These are phyloP conservation scores for Candida sonorensis DNA, from an alignment of 805 yeast genomes.

Conservation along the genomic window DNA sequence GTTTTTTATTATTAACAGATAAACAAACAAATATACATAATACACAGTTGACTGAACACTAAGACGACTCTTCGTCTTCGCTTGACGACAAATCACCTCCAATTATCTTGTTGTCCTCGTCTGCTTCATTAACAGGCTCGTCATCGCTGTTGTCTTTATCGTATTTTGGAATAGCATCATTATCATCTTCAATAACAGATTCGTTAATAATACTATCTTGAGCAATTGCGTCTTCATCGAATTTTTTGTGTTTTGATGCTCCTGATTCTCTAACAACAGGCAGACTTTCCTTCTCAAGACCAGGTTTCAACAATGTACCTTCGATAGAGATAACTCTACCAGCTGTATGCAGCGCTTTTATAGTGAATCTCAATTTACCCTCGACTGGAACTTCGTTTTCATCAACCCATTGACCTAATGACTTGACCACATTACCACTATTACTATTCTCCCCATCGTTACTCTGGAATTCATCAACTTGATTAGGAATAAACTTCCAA, in stretches of 20 bases:
- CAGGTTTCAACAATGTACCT: slow-evolving; percentile 71
- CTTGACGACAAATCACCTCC: slow-evolving; percentile 18
- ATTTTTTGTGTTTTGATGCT: slow-evolving; percentile 32
- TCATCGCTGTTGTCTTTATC: slow-evolving; percentile 12
- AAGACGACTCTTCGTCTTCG: slow-evolving; percentile 12
- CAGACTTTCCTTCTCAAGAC: slow-evolving; percentile 45
- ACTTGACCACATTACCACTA: slow-evolving; percentile 21
- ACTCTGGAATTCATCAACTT: slow-evolving; percentile 48
- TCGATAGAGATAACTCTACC: slow-evolving; percentile 82
- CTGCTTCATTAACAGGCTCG: slow-evolving; percentile 16
- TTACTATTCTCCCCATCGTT: slow-evolving; percentile 20
- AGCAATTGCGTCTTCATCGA: slow-evolving; percentile 23
- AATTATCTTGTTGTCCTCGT: slow-evolving; percentile 21
- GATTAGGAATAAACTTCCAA: slow-evolving; percentile 82
- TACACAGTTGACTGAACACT: background rate
- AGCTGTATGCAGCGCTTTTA: slow-evolving; percentile 65
- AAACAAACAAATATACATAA: no score
- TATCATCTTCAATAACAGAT: slow-evolving; percentile 8
- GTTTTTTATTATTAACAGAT: no score
- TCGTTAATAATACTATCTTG: slow-evolving; percentile 4
- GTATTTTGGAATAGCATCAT: slow-evolving; percentile 20
- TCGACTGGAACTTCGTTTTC: slow-evolving; percentile 66
- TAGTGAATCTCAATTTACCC: slow-evolving; percentile 73
- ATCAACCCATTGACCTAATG: slow-evolving; percentile 87
- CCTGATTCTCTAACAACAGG: slow-evolving; percentile 37